phyloP scores from a whole-genome alignment of 2,329 filamentous ascomycete species.

The Conoideocrella luteorostrata region DNA sequence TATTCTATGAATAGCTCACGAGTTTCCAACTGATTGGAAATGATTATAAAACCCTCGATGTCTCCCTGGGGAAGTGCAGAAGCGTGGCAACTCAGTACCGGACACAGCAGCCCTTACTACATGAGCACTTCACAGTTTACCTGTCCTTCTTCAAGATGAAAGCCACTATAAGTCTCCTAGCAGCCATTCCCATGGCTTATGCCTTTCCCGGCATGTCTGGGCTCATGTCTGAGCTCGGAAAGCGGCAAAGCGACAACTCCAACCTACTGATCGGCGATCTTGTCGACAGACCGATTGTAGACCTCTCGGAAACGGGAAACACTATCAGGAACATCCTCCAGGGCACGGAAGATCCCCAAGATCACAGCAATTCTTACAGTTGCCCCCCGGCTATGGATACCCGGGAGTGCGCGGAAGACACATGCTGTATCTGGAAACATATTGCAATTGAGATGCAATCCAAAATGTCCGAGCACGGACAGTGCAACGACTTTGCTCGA shows the following conservation, averaged over 20 bases:
- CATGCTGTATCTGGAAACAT: slow-evolving; percentile 36
- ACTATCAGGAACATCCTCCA: slow-evolving; percentile 28
- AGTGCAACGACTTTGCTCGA: slow-evolving; percentile 34
- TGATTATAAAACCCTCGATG: no score
- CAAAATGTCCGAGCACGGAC: slow-evolving; percentile 26
- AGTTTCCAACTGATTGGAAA: no score
- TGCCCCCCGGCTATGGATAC: slow-evolving; percentile 4
- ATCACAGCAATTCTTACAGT: background rate
- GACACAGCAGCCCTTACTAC: no score
- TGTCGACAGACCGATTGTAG: slow-evolving; percentile 15
- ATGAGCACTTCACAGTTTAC: no score
- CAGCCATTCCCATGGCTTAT: slow-evolving; percentile 10
- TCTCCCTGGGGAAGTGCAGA: no score
- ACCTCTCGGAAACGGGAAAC: slow-evolving; percentile 23
- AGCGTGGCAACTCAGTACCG: no score
- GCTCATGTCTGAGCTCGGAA: slow-evolving; percentile 3
- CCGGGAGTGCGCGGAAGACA: slow-evolving; percentile 22
- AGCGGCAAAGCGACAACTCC: slow-evolving; percentile 2
- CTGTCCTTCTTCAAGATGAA: slow-evolving; percentile 1
- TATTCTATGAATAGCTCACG: no score
- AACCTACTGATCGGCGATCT: slow-evolving; percentile 30
- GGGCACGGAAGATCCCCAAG: slow-evolving; percentile 10
- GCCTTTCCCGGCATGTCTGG: slow-evolving; percentile 9
- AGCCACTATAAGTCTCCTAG: background rate
- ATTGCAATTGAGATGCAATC: slow-evolving; percentile 29